These are phyloP conservation scores for Trichoderma reesei DNA, from an alignment of 495 filamentous ascomycete genomes.

Conservation along the genomic window DNA sequence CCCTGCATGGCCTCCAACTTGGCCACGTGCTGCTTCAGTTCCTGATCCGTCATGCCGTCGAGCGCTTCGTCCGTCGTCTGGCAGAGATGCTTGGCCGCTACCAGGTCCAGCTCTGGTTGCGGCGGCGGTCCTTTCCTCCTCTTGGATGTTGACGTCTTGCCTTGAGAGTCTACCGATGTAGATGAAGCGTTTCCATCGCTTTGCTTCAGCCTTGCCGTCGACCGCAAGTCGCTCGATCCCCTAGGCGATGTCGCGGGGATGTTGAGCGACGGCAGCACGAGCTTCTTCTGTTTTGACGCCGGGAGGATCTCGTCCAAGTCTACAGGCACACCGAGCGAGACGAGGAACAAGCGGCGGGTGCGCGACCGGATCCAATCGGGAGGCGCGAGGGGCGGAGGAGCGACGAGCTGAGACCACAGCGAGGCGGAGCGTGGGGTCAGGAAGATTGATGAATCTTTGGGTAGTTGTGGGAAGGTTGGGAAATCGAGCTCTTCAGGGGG, in stretches of 20 bases:
- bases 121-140: slow-evolving; percentile 49
- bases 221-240: slow-evolving; percentile 39
- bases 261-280: slow-evolving; percentile 80
- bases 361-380: slow-evolving; percentile 97
- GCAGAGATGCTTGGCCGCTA: slow-evolving; percentile 66
- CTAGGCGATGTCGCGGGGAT: slow-evolving; percentile 42
- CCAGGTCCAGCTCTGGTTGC: slow-evolving; percentile 69
- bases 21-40: slow-evolving; percentile 64
- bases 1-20: slow-evolving; percentile 57
- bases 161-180: slow-evolving; percentile 46
- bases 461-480: slow-evolving; percentile 33
- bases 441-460: slow-evolving; percentile 49
- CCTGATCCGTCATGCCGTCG: slow-evolving; percentile 59
- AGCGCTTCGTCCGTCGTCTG: slow-evolving; percentile 76
- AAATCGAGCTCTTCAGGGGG: slow-evolving; percentile 42
- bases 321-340: slow-evolving; percentile 89
- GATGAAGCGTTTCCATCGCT: slow-evolving; percentile 43
- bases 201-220: slow-evolving; percentile 41
- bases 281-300: slow-evolving; percentile 94
- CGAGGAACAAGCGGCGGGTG: slow-evolving; percentile 90
- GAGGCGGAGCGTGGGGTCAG: slow-evolving; percentile 66
- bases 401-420: slow-evolving; percentile 92
- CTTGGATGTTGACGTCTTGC: slow-evolving; percentile 30
- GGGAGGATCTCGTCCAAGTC: slow-evolving; percentile 96
- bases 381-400: slow-evolving; percentile 86